Base-by-base conservation (phyloP, 768 basidiomycete species). In the Podaxis mareebaensis region DNA sequence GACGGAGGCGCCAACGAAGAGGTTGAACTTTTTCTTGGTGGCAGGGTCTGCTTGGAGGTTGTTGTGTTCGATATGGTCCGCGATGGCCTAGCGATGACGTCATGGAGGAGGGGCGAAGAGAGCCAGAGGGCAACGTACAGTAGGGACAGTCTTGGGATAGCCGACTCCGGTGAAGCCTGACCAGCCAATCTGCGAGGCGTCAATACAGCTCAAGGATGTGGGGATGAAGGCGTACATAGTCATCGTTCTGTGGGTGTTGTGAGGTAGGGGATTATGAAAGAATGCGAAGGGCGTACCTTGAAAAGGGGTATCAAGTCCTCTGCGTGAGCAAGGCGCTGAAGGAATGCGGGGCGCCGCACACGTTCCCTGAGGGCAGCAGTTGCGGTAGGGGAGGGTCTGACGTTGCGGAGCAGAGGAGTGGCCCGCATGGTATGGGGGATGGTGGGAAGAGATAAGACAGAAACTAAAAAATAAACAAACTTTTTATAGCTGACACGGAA, bases 81-180 rank as follows among this genome's bases (percentile, higher is more conserved):
- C 81, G 40, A 83, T 82, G 22, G 81, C 81, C 79, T 81, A 39
- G 0, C 2, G 40, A 13, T 48, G 26, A 33, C 28, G n/a, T 28
- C 10, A 33, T 49, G 42, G n/a, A 12, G 33, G 10, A 60, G 44
- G 26, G 26, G 24, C 28, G 13, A 7, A 49, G 58, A 20, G 28
- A 30, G 52, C 15, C 39, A 49, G 17, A 51, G 20, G 30, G 20
- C 22, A 46, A 75, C 77, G 38, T 62, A 80, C 79, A 0, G 79
- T 76, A 17, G 81, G 81, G 26, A 79, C 75, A 3, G 69, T 70
- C 65, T 83, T 82, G 26, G 81, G 81, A 65, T 83, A 83, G 13
- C 81, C 81, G 10, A 83, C 81, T 24, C 81, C 81, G 22, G 81
- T 83, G 66, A 82, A 83, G 3, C 81, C 81, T 42, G 79, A 81